Conservation (phyloP, 2,329 filamentous ascomycete species). For the Helotiales sp. region DNA sequence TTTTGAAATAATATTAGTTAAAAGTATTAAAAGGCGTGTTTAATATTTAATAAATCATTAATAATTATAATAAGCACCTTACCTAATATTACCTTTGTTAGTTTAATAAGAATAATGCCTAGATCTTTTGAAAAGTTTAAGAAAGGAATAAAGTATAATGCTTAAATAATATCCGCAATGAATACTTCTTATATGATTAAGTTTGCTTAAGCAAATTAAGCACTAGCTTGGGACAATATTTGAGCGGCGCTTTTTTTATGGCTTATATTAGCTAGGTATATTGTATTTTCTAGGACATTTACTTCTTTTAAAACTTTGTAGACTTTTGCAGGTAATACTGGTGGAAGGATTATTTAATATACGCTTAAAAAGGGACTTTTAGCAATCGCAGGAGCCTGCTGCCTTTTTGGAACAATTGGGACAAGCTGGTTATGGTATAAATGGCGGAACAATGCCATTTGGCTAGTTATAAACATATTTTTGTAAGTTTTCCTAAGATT, state of each 20-base stretch:
- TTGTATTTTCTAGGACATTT: slow-evolving; percentile 15
- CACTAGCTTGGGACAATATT: slow-evolving; percentile 10
- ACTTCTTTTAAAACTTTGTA: slow-evolving; percentile 6
- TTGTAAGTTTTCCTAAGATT: slow-evolving; percentile 12
- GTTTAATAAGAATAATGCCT: slow-evolving; percentile 11
- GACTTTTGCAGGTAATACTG: slow-evolving; percentile 10
- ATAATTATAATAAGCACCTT: slow-evolving; percentile 11
- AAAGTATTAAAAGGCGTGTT: slow-evolving; percentile 16
- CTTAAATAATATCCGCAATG: not conserved
- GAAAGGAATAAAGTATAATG: slow-evolving; percentile 8
- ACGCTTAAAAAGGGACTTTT: slow-evolving; percentile 7
- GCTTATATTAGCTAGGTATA: slow-evolving; percentile 14
- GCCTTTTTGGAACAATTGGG: not conserved
- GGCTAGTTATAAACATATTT: slow-evolving; percentile 11
- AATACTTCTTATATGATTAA: slow-evolving; percentile 12
- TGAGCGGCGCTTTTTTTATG: slow-evolving; percentile 14
- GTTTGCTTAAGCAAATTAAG: slow-evolving; percentile 3
- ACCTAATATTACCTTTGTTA: not conserved
- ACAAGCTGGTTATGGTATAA: slow-evolving; percentile 3
- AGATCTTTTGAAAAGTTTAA: not conserved
- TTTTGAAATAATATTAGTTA: slow-evolving; percentile 15
- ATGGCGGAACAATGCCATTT: slow-evolving; percentile 3
- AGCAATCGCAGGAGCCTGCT: slow-evolving; percentile 7
- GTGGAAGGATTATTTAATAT: slow-evolving; percentile 14
- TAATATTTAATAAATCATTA: slow-evolving; percentile 6